A percentile compares a stretch with the other conserved stretches of the same genome.
Conservation (phyloP, 768 basidiomycete genomes). For the Hemileccinum impolitum region DNA sequence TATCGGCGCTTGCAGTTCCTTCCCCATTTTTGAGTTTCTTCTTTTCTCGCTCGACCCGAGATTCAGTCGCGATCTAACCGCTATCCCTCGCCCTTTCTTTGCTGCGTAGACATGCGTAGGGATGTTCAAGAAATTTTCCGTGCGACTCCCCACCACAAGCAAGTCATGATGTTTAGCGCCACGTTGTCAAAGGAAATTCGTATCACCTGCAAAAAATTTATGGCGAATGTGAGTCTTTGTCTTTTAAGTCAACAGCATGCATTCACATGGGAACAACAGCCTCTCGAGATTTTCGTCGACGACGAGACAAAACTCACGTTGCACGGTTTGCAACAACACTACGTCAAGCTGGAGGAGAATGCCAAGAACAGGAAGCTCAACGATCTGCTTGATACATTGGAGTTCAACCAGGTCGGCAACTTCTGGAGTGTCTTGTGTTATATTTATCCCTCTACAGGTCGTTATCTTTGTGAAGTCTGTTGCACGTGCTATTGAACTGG, state of each 20-base stretch:
- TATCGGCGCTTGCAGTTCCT: constrained; percentile 12
- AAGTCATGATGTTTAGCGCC: constrained; percentile 99
- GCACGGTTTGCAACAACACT: constrained; percentile 98
- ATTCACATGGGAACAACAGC: constrained; percentile 46
- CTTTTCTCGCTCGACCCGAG: constrained; percentile 48
- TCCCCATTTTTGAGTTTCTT: constrained; percentile 44
- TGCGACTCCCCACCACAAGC: constrained; percentile 98
- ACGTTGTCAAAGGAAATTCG: constrained; percentile 97
- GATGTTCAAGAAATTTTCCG: constrained; percentile 99
- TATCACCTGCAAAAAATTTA: constrained; percentile 98
- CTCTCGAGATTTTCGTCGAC: constrained; percentile 98
- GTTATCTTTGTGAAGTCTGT: constrained; percentile 99
- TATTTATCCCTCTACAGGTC: constrained; percentile 53
- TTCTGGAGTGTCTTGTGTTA: background rate
- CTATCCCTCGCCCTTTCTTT: constrained; percentile 53
- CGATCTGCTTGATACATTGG: constrained; percentile 89
- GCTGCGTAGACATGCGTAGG: constrained; percentile 93
- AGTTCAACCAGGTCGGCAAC: constrained; percentile 88
- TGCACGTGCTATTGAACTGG: constrained; percentile 91
- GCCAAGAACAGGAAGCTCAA: constrained; percentile 97
- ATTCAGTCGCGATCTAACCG: constrained; percentile 60
- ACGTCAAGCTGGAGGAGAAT: constrained; percentile 92
- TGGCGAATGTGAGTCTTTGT: constrained; percentile 80
- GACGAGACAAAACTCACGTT: constrained; percentile 98
- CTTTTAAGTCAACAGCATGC: background rate